phyloP scores from a whole-genome alignment of 192 early-diverging fungal genomes.

The Phlyctochytrium arcticum region DNA sequence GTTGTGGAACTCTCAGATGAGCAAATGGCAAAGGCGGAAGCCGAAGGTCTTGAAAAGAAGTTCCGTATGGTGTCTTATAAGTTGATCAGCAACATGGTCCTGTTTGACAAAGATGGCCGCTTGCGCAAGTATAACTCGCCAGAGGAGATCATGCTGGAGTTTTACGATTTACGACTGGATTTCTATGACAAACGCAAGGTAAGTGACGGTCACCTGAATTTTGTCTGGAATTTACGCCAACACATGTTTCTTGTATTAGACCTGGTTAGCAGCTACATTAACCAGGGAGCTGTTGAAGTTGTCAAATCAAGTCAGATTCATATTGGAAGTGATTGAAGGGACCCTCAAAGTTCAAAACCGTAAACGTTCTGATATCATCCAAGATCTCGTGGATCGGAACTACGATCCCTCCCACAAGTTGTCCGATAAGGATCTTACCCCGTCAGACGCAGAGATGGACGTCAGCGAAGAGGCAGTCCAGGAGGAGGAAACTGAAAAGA shows the following conservation, averaged over 20 bases:
- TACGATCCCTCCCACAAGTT: constrained; percentile 53
- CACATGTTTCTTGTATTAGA: neutral
- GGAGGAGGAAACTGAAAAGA: constrained; percentile 18
- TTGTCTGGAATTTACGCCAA: neutral
- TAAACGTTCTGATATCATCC: constrained; percentile 63
- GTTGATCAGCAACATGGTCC: constrained; percentile 78
- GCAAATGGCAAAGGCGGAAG: constrained; percentile 62
- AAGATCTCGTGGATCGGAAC: constrained; percentile 51
- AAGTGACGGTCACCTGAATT: constrained; percentile 3
- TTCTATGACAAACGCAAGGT: constrained; percentile 82
- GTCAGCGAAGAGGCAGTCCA: constrained; percentile 12
- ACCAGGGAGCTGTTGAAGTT: constrained; percentile 58
- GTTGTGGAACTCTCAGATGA: constrained; percentile 49
- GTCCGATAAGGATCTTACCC: constrained; percentile 38
- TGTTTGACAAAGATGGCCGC: constrained; percentile 73
- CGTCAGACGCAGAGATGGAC: constrained; percentile 41
- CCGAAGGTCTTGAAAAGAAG: constrained; percentile 66
- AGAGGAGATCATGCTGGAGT: constrained; percentile 78
- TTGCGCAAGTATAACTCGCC: constrained; percentile 66
- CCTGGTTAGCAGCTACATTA: constrained; percentile 50
- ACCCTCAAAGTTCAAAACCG: constrained; percentile 70
- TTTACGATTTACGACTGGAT: constrained; percentile 71
- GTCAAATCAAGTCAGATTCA: constrained; percentile 74
- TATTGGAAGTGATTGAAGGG: constrained; percentile 73
- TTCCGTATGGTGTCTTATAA: constrained; percentile 68